These are phyloP conservation scores for Xylaria sp. DNA, from an alignment of 2,329 filamentous ascomycete species.

Conservation along the genomic window DNA sequence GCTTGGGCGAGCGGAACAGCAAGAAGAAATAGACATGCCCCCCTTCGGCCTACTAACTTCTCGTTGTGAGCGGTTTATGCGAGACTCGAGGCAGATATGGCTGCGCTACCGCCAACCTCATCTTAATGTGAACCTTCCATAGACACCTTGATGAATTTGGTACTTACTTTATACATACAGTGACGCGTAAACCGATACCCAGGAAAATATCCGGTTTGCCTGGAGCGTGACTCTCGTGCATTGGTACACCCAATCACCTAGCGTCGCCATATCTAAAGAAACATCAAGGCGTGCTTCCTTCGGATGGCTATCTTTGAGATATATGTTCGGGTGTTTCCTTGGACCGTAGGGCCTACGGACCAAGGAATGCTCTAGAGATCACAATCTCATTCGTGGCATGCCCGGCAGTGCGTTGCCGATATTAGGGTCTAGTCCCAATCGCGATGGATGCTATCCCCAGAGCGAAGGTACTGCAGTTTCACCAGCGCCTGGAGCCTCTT, in stretches of 20 bases:
- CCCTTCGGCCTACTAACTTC: too few relatives aligned
- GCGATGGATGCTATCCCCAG: background rate
- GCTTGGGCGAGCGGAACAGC: too few relatives aligned
- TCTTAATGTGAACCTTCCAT: background rate
- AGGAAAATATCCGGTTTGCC: constrained; percentile 20
- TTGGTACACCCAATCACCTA: background rate
- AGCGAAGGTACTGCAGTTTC: background rate
- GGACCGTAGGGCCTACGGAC: background rate
- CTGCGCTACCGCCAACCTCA: background rate
- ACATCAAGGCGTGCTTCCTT: background rate
- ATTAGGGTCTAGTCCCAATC: background rate
- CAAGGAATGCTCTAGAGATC: too few relatives aligned
- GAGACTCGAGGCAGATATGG: background rate
- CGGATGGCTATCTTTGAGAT: background rate
- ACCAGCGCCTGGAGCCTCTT: background rate
- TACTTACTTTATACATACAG: background rate
- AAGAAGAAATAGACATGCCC: too few relatives aligned
- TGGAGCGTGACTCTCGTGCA: constrained; percentile 13
- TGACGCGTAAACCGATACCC: constrained; percentile 8
- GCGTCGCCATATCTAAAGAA: background rate
- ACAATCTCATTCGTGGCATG: too few relatives aligned
- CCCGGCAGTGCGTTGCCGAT: background rate
- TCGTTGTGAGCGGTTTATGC: too few relatives aligned
- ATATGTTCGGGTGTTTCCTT: background rate
- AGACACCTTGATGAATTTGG: too few relatives aligned